Percentiles rank a stretch among this genome's conserved stretches.
Conservation (phyloP, 2,329 filamentous ascomycete genomes). For the Nigrograna mackinnonii region DNA sequence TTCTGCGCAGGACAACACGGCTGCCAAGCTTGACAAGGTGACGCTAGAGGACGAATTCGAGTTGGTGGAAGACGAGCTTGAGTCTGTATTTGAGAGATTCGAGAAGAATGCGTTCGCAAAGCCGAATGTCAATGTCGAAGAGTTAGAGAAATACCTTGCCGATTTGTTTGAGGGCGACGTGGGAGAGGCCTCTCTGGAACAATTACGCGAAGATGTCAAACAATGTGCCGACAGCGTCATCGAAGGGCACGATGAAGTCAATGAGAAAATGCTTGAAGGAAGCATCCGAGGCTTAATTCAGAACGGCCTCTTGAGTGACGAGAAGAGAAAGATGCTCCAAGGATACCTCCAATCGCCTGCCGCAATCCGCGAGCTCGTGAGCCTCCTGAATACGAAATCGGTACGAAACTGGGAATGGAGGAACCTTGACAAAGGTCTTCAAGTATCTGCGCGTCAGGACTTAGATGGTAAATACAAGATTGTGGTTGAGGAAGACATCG, state of each 20-base stretch:
- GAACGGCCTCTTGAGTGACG: slow-evolving; percentile 53
- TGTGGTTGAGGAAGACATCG: slow-evolving; percentile 26
- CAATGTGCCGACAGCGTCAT: slow-evolving; percentile 17
- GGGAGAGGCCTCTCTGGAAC: slow-evolving; percentile 6
- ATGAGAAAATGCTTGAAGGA: slow-evolving; percentile 46
- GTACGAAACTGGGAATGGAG: slow-evolving; percentile 29
- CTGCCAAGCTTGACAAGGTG: slow-evolving; percentile 20
- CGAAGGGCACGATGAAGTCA: slow-evolving; percentile 35
- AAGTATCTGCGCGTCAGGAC: slow-evolving; percentile 23
- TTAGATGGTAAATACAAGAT: slow-evolving; percentile 25
- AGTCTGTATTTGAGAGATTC: slow-evolving; percentile 52
- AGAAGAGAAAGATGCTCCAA: slow-evolving; percentile 44
- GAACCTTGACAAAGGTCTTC: slow-evolving; percentile 19
- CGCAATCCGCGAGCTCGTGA: slow-evolving; percentile 24
- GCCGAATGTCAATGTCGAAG: slow-evolving; percentile 18
- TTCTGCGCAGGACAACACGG: slow-evolving; percentile 12
- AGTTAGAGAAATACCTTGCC: slow-evolving; percentile 22
- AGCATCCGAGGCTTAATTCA: slow-evolving; percentile 54
- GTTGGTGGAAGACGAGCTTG: slow-evolving; percentile 57
- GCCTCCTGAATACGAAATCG: slow-evolving; percentile 25
- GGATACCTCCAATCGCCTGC: slow-evolving; percentile 25
- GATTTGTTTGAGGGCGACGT: slow-evolving; percentile 12
- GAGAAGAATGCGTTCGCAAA: slow-evolving; percentile 19
- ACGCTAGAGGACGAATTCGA: slow-evolving; percentile 47
- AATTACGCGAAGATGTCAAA: slow-evolving; percentile 15